Evolutionary conservation across 768 basidiomycete species (phyloP).

Genomic region (Sutorius australiensis): DNA sequence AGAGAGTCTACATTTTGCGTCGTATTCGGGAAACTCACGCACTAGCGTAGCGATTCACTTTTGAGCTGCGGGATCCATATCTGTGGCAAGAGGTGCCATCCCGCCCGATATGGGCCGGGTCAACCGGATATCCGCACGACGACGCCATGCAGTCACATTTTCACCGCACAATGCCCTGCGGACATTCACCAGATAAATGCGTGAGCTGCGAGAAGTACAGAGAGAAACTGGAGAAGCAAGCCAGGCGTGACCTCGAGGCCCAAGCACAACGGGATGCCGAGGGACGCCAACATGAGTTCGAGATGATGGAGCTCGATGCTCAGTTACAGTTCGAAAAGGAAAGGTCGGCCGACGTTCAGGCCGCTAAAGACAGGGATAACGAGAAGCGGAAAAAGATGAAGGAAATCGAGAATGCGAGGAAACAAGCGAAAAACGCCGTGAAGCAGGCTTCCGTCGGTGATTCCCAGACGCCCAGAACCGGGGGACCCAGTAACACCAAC

Average conservation of each 20-base stretch:
- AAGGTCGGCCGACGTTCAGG: conserved; percentile 7
- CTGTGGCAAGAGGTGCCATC: conserved; percentile 63
- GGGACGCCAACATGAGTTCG: conserved; percentile 36
- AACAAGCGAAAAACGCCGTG: conserved; percentile 2
- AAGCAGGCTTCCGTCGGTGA: neutral
- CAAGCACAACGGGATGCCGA: conserved; percentile 46
- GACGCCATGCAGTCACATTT: conserved; percentile 41
- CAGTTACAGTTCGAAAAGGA: conserved; percentile 8
- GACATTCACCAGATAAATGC: conserved; percentile 45
- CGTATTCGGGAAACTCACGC: neutral
- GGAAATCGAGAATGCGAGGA: conserved; percentile 11
- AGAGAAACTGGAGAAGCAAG: conserved; percentile 39
- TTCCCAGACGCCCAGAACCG: neutral
- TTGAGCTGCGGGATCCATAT: conserved; percentile 51
- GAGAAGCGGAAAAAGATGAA: conserved; percentile 8
- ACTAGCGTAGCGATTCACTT: conserved; percentile 38
- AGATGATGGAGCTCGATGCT: conserved; percentile 12
- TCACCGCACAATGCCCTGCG: conserved; percentile 38
- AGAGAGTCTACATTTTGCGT: conserved; percentile 16
- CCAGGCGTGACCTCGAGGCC: conserved; percentile 36
- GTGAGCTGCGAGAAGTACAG: conserved; percentile 43
- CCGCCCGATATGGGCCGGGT: conserved; percentile 47
- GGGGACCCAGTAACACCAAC: neutral
- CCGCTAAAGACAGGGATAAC: conserved; percentile 10
- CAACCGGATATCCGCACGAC: conserved; percentile 18